phyloP scores from a whole-genome alignment of 2,329 filamentous ascomycete species.

The Cladophialophora chaetospira region DNA sequence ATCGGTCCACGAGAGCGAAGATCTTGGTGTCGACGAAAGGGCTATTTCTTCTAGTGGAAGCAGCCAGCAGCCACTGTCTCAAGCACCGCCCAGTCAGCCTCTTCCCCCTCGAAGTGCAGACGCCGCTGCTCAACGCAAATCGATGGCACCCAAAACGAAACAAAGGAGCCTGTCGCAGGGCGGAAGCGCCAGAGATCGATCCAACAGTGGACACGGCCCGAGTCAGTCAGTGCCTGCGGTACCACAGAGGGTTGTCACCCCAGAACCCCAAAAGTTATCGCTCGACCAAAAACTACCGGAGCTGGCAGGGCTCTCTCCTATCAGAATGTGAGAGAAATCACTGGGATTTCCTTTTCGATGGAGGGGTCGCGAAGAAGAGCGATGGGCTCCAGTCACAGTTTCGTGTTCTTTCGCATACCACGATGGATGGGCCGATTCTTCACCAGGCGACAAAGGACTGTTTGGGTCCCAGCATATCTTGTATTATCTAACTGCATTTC shows the following conservation, averaged over 20 bases:
- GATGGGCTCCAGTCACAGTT: too few species aligned
- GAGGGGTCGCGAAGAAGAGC: background rate
- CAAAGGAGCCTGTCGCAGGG: slow-evolving; percentile 31
- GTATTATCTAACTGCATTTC: slow-evolving; percentile 29
- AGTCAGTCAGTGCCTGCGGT: slow-evolving; percentile 30
- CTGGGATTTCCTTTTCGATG: background rate
- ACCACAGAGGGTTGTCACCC: slow-evolving; percentile 29
- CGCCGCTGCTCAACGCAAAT: slow-evolving; percentile 22
- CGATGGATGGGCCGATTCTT: background rate
- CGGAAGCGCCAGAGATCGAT: slow-evolving; percentile 19
- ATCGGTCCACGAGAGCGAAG: slow-evolving; percentile 32
- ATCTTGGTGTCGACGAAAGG: slow-evolving; percentile 52
- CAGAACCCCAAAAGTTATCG: slow-evolving; percentile 37
- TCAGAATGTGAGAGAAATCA: slow-evolving; percentile 42
- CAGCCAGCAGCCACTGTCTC: slow-evolving; percentile 48
- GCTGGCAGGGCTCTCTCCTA: slow-evolving; percentile 51
- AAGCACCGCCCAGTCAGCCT: background rate
- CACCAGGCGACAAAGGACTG: background rate
- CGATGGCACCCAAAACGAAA: slow-evolving; percentile 24
- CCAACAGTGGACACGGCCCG: slow-evolving; percentile 27
- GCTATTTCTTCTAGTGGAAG: slow-evolving; percentile 68
- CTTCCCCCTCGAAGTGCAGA: slow-evolving; percentile 24
- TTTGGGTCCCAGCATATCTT: slow-evolving; percentile 18
- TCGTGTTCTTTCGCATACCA: background rate
- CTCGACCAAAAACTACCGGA: slow-evolving; percentile 50